Evolutionary conservation across 2,329 filamentous ascomycete genomes (phyloP).

Genomic region (Emericellopsis cladophorae): DNA sequence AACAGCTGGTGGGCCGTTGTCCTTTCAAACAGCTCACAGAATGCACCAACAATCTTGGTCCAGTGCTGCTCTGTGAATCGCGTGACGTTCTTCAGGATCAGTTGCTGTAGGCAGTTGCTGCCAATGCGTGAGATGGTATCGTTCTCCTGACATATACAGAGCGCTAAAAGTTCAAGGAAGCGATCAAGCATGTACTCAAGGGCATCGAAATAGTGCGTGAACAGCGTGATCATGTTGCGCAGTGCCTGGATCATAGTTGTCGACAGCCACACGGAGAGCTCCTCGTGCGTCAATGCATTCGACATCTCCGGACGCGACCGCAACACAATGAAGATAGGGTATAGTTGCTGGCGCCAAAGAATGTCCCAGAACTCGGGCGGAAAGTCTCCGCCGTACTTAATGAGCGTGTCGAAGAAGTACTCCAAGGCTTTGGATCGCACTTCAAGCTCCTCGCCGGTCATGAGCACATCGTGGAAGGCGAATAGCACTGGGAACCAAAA

Average conservation of each 20-base stretch:
- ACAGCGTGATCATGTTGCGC: slow-evolving; percentile 95
- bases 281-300: slow-evolving; percentile 90
- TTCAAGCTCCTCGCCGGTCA: slow-evolving; percentile 97
- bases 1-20: slow-evolving; percentile 95
- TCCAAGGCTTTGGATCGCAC: slow-evolving; percentile 83
- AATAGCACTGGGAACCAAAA: slow-evolving; percentile 99
- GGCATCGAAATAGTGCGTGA: slow-evolving; percentile 95
- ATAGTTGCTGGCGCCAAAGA: slow-evolving; percentile 89
- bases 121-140: slow-evolving; percentile 96
- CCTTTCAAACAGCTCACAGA: slow-evolving; percentile 87
- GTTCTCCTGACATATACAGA: slow-evolving; percentile 98
- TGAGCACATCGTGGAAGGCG: slow-evolving; percentile 95
- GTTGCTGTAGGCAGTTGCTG: slow-evolving; percentile 92
- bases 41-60: slow-evolving; percentile 87
- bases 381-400: slow-evolving; percentile 83
- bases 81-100: slow-evolving; percentile 90
- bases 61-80: slow-evolving; percentile 85
- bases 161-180: slow-evolving; percentile 85
- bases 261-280: slow-evolving; percentile 95
- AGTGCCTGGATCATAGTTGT: slow-evolving; percentile 99
- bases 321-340: slow-evolving; percentile 96
- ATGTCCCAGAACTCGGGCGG: slow-evolving; percentile 97
- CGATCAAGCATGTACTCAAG: slow-evolving; percentile 96
- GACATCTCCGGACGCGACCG: slow-evolving; percentile 94
- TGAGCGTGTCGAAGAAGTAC: slow-evolving; percentile 91